Evolutionary conservation across 495 filamentous ascomycete genomes (phyloP).

Genomic region (Copromyces sp.): DNA sequence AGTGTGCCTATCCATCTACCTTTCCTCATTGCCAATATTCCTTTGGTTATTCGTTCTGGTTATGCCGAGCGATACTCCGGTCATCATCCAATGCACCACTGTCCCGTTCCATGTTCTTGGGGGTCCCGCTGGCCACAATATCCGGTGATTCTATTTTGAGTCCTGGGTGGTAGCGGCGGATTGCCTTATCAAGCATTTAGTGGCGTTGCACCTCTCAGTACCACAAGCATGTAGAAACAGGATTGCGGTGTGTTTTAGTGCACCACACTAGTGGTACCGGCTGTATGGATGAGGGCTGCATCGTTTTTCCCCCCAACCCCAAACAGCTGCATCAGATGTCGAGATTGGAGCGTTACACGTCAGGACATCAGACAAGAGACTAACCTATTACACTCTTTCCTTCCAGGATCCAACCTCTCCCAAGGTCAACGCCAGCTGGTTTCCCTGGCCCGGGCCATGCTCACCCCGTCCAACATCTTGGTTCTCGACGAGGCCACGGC

Average conservation of each 20-base stretch:
- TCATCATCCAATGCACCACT: not conserved
- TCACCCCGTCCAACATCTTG: conserved; percentile 93
- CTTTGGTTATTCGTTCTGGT: not conserved
- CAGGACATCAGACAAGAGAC: not conserved
- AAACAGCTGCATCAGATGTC: not conserved
- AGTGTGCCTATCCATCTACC: not conserved
- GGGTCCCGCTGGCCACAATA: not conserved
- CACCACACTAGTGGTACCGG: not conserved
- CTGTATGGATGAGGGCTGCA: not conserved
- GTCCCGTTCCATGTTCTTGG: not conserved
- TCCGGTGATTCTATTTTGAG: not conserved
- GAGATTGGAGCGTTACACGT: not conserved
- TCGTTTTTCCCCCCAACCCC: not conserved
- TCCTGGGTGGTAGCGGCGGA: not conserved
- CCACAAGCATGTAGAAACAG: not conserved
- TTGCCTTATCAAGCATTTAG: not conserved
- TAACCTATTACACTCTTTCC: conserved; percentile 6
- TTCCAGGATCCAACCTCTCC: conserved; percentile 61
- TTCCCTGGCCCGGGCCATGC: conserved; percentile 81
- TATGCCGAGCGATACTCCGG: not conserved
- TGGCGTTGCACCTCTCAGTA: not conserved
- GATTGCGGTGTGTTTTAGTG: not conserved
- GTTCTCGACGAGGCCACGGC: conserved; percentile 97
- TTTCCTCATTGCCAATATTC: not conserved
- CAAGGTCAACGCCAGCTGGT: conserved; percentile 87